Base-by-base conservation (phyloP, 2,329 filamentous ascomycete genomes). In the Cordyceps fumosorosea region DNA sequence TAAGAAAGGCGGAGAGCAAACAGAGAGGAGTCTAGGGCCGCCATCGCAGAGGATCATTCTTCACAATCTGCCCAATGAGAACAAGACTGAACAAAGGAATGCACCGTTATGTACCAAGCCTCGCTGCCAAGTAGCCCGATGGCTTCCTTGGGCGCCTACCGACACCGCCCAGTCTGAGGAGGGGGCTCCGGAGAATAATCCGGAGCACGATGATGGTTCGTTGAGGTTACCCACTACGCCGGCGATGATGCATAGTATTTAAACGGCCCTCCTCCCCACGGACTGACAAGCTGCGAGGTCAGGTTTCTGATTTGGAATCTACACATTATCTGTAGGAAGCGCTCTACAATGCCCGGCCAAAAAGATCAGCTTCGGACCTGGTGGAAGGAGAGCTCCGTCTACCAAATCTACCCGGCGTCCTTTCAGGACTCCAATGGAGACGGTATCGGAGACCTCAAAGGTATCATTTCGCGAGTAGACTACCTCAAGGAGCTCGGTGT, bases 351-450 rank as follows among this genome's bases (percentile, higher is more conserved):
- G 62, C 58, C 62, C 12, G 58, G 65, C 53, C 53, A 53, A 48
- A 56, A 64, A 29, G 64, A 71, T 42, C 71, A 69, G 57, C 65
- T 65, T 10, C 70, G 70, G 37, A 69, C 70, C 18, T 86, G 83
- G 83, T 86, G 84, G 84, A 85, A 85, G 66, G 82, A 86, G 69
- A 79, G 77, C 56, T 77, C 80, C 11, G 81, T 86, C 24, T 87
- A 87, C 69, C 83, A 87, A 65, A 80, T 87, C 64, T 87, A 86
- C 69, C 82, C 83, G 2, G 80, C 84, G n/a, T 84, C 81, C 29
- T 86, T 86, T 74, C 79, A 83, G 65, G 83, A 85, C 69, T 80
- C 80, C 48, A 84, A 80, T 22, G 81, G 80, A 47, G 79, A 82
- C 62, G 83, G 83, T 5, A 72, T 80, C 53, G 83, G 83, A 47